These are phyloP conservation scores for Phytophthora idaei DNA, from an alignment of 352 stramenopile species.

Conservation along the genomic window DNA sequence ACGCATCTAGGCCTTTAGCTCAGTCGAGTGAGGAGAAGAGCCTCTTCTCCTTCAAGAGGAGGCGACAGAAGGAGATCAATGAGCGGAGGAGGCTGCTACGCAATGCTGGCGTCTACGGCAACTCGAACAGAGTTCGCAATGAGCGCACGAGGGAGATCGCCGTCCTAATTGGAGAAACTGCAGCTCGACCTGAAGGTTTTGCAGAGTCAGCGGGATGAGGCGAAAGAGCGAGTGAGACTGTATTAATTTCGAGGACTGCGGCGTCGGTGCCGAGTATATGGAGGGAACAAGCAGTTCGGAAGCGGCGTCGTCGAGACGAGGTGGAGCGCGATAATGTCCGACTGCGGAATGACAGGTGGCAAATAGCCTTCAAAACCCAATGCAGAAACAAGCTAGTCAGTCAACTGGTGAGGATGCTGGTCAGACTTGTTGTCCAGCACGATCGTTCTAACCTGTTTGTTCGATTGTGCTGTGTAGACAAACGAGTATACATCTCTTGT, in stretches of 20 bases:
- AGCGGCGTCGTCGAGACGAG: slow-evolving; percentile 37
- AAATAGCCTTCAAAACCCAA: slow-evolving; percentile 10
- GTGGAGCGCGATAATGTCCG: slow-evolving; percentile 43
- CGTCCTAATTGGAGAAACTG: slow-evolving; percentile 52
- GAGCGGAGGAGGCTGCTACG: slow-evolving; percentile 37
- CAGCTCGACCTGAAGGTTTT: slow-evolving; percentile 52
- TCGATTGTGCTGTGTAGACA: slow-evolving; percentile 14
- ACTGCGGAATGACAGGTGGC: slow-evolving; percentile 38
- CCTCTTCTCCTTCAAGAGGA: neutral
- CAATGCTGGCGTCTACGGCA: slow-evolving; percentile 24
- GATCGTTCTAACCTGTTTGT: slow-evolving; percentile 3
- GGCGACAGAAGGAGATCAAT: slow-evolving; percentile 6
- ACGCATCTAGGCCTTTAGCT: too few relatives aligned
- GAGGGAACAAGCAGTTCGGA: slow-evolving; percentile 27
- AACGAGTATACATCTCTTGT: slow-evolving; percentile 21
- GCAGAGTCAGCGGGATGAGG: neutral
- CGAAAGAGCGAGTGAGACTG: too few relatives aligned
- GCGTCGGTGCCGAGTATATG: slow-evolving; percentile 6
- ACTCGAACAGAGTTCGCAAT: slow-evolving; percentile 29
- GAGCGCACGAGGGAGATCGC: slow-evolving; percentile 58
- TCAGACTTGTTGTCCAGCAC: neutral
- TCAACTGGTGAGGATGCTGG: slow-evolving; percentile 16
- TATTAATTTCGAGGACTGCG: slow-evolving; percentile 2
- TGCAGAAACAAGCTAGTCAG: slow-evolving; percentile 25
- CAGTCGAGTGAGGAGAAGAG: neutral